A percentile compares a stretch with the other conserved stretches of the same genome.
phyloP scores from a whole-genome alignment of 1,284 basidiomycete species.

The Ustilago cynodontis region DNA sequence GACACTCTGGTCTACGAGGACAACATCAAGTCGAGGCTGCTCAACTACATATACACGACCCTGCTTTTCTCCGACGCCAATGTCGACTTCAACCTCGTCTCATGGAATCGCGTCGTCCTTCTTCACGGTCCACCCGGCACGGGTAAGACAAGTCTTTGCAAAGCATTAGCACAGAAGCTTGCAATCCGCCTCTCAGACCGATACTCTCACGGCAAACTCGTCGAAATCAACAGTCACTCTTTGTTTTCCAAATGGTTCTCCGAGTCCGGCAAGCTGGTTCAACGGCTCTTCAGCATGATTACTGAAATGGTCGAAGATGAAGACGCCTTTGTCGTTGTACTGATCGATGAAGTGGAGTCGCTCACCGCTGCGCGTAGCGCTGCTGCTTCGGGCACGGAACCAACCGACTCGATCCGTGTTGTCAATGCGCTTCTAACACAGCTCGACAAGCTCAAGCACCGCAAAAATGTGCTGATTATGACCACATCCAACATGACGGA shows the following conservation, averaged over 20 bases:
- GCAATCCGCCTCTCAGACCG: constrained; percentile 87
- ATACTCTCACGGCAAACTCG: constrained; percentile 86
- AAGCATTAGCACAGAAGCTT: constrained; percentile 94
- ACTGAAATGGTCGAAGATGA: constrained; percentile 89
- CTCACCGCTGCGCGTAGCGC: constrained; percentile 91
- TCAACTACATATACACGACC: constrained; percentile 95
- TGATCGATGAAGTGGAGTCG: constrained; percentile 96
- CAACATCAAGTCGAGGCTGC: constrained; percentile 86
- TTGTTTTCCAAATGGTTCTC: constrained; percentile 77
- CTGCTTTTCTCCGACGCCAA: constrained; percentile 87
- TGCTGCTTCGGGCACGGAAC: constrained; percentile 93
- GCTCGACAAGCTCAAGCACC: constrained; percentile 91
- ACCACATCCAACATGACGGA: constrained; percentile 95
- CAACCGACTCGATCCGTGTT: constrained; percentile 92
- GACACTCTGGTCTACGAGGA: constrained; percentile 86
- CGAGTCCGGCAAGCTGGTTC: constrained; percentile 97
- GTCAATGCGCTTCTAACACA: constrained; percentile 98
- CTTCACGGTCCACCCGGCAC: constrained; percentile 98
- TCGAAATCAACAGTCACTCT: constrained; percentile 84
- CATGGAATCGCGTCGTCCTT: constrained; percentile 93
- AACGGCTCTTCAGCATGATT: constrained; percentile 89
- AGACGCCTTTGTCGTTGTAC: constrained; percentile 88
- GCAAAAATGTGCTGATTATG: constrained; percentile 94
- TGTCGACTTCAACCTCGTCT: constrained; percentile 90
- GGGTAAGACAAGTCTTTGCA: constrained; percentile 94